Percentiles rank a stretch among this genome's conserved stretches.
Conservation (phyloP, 805 yeast genomes). For the Torulaspora microellipsoides region DNA sequence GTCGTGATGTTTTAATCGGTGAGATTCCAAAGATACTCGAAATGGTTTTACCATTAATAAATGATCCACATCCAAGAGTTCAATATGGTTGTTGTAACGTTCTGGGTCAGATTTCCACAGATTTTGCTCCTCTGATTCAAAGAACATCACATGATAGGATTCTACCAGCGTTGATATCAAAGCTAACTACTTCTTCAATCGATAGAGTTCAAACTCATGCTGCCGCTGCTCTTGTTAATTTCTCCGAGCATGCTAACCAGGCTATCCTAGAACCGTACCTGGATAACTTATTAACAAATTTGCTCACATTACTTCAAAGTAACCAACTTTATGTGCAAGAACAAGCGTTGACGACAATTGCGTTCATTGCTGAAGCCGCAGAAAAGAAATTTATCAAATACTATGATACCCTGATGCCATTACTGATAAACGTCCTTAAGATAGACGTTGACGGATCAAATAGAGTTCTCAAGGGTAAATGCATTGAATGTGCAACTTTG, state of each 20-base stretch:
- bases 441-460: slow-evolving; percentile 71
- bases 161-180: slow-evolving; percentile 83
- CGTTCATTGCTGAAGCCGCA: slow-evolving; percentile 96
- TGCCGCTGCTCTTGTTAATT: slow-evolving; percentile 96
- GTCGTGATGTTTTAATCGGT: slow-evolving; percentile 77
- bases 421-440: slow-evolving; percentile 70
- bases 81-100: slow-evolving; percentile 98
- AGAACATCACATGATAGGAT: slow-evolving; percentile 71
- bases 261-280: slow-evolving; percentile 89
- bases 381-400: slow-evolving; percentile 82
- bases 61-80: slow-evolving; percentile 88
- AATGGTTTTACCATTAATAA: slow-evolving; percentile 77
- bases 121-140: slow-evolving; percentile 87
- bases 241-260: slow-evolving; percentile 85
- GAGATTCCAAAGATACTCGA: slow-evolving; percentile 81
- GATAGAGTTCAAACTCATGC: slow-evolving; percentile 97
- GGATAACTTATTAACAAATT: slow-evolving; percentile 70
- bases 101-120: slow-evolving; percentile 94
- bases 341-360: slow-evolving; percentile 93
- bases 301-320: slow-evolving; percentile 71
- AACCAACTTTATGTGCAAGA: slow-evolving; percentile 94
- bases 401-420: slow-evolving; percentile 91
- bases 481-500: slow-evolving; percentile 92
- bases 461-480: slow-evolving; percentile 79
- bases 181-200: slow-evolving; percentile 64